A percentile compares a stretch with the other conserved stretches of the same genome.
Conservation (phyloP, 2,329 filamentous ascomycete genomes). For the Trichoderma koningiopsis region DNA sequence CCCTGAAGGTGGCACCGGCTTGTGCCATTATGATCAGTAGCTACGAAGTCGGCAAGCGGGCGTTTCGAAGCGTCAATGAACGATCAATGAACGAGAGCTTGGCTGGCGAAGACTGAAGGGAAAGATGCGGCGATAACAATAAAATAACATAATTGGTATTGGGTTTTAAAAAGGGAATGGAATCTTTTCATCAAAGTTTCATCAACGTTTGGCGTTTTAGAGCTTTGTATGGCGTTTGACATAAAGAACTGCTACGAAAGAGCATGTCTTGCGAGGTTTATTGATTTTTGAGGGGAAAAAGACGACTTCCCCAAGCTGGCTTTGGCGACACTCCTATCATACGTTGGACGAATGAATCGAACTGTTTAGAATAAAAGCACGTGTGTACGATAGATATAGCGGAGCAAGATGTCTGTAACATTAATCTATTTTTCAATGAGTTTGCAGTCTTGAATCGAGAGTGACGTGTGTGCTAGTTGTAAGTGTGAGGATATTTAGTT, state of each 20-base stretch:
- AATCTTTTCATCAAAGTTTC: background rate
- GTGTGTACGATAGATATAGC: conserved; percentile 31
- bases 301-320: background rate
- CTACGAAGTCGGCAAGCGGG: conserved; percentile 93
- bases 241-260: background rate
- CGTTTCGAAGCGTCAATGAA: conserved; percentile 75
- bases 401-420: conserved; percentile 27
- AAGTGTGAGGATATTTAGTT: conserved; percentile 34
- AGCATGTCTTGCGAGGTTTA: background rate
- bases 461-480: background rate
- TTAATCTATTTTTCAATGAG: background rate
- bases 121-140: background rate
- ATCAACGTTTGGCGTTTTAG: background rate
- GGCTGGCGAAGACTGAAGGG: background rate
- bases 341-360: background rate
- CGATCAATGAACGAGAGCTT: conserved; percentile 29
- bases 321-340: conserved; percentile 21
- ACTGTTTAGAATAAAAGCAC: background rate
- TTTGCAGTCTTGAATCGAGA: background rate
- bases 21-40: conserved; percentile 99
- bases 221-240: conserved; percentile 24
- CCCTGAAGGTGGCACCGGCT: conserved; percentile 90
- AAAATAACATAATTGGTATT: background rate
- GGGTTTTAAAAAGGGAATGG: background rate
- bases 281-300: background rate